A percentile compares a stretch with the other conserved stretches of the same genome.
Conservation (phyloP, 768 basidiomycete genomes). For the Hygrophorus pudorinus region DNA sequence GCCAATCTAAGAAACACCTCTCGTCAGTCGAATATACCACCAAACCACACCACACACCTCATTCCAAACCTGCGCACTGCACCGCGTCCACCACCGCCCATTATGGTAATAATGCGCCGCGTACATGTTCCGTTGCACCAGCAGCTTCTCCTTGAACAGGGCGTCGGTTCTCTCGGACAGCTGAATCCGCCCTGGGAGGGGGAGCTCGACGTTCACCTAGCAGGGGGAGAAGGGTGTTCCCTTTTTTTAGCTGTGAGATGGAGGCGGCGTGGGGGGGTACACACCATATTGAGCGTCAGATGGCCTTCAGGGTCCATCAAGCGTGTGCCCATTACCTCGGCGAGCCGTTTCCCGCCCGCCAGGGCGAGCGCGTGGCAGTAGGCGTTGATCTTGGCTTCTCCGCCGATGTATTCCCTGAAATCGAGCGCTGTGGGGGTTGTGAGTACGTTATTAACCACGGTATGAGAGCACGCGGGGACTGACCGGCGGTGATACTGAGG, state of each 20-base stretch:
- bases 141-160: slow-evolving; percentile 21
- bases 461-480: not conserved
- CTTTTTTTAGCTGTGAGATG: too few species aligned
- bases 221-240: not conserved
- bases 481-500: slow-evolving; percentile 43
- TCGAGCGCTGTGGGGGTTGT: slow-evolving; percentile 42
- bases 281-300: slow-evolving; percentile 68
- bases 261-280: slow-evolving; percentile 1
- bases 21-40: too few species aligned
- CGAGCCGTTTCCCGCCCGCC: slow-evolving; percentile 53
- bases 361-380: slow-evolving; percentile 70
- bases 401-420: slow-evolving; percentile 73
- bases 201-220: slow-evolving; percentile 33
- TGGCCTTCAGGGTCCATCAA: slow-evolving; percentile 53
- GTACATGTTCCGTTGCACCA: slow-evolving; percentile 26
- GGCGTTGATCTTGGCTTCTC: slow-evolving; percentile 64
- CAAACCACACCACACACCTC: too few species aligned
- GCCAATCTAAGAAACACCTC: too few species aligned
- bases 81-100: slow-evolving; percentile 37
- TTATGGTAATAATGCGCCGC: slow-evolving; percentile 26
- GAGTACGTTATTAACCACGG: not conserved
- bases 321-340: slow-evolving; percentile 52
- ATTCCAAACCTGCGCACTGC: slow-evolving; percentile 37
- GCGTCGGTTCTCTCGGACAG: slow-evolving; percentile 14
- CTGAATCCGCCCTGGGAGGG: slow-evolving; percentile 21